Base-by-base conservation (phyloP, 225 moss, liverwort and hornwort genomes). In the Physcomitrium patens region DNA sequence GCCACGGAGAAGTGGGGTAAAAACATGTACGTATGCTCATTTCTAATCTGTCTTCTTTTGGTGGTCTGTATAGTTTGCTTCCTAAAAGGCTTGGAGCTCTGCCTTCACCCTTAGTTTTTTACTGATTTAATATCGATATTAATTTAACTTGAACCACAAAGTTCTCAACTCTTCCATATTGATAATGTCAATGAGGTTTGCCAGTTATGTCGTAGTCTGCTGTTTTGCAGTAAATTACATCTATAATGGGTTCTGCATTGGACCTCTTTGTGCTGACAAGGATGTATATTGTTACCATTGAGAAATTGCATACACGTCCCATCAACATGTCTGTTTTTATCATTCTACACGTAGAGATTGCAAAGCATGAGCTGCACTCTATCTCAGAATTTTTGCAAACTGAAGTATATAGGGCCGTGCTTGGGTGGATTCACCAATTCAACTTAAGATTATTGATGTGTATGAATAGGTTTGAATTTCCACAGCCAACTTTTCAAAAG, bases 1-100 rank as follows among this genome's bases (percentile, higher is more conserved):
- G 97, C 93, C 46, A 82, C 86, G 77, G 91, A 89, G 51, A 99
- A 95, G 43, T 99, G 97, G 97, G 97, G 97, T 17, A 86, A 90
- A 72, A 95, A 99, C 59, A 83, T 99, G 93, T 95, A 76, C 16
- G 81, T 83, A 69, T 13, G 55, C 60, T 56, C 71, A 48, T 46
- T 17, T 1, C 18, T 56, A 54, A 16, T 49, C 1, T 60, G 4
- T 12, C 43, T 72, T 42, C 51, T 68, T 49, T 76, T 59, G 67
- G 48, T 19, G 18, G 52, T 51, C 44, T 23, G 24, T 53, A 41
- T 43, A 22, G 53, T 11, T 63, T 64, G 53, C 43, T 52, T 57
- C 22, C 8, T 22, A 27, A 42, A 37, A 7, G 2, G 31, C 31
- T 37, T 37, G 4, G 31, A 37, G 31, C 31, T 37, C 31, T 37